A percentile compares a stretch with the other conserved stretches of the same genome.
phyloP scores from a whole-genome alignment of 1,284 basidiomycete species.

The Rhodotorula sp. region DNA sequence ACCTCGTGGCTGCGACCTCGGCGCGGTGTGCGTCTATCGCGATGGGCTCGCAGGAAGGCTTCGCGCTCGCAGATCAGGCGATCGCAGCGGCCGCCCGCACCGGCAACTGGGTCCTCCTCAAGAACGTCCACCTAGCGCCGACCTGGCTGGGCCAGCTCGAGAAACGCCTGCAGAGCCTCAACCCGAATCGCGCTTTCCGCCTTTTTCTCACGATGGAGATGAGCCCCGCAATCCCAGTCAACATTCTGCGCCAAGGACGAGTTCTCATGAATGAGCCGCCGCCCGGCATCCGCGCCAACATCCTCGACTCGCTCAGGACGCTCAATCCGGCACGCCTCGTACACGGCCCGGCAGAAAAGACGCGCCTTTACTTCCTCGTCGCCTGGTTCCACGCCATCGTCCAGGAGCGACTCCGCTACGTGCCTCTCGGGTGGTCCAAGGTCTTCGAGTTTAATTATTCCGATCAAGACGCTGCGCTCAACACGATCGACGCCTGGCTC shows the following conservation, averaged over 20 bases:
- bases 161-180: slow-evolving; percentile 90
- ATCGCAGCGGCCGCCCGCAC: slow-evolving; percentile 84
- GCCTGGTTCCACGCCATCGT: slow-evolving; percentile 98
- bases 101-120: slow-evolving; percentile 89
- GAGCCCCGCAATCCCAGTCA: slow-evolving; percentile 86
- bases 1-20: slow-evolving; percentile 68
- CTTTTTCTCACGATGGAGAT: slow-evolving; percentile 97
- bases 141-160: slow-evolving; percentile 91
- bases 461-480: slow-evolving; percentile 87
- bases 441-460: slow-evolving; percentile 97
- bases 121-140: slow-evolving; percentile 92
- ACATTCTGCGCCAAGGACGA: slow-evolving; percentile 88
- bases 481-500: slow-evolving; percentile 87
- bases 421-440: slow-evolving; percentile 92
- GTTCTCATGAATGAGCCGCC: slow-evolving; percentile 97
- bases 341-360: slow-evolving; percentile 82
- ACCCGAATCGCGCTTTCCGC: slow-evolving; percentile 83
- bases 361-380: slow-evolving; percentile 78
- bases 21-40: slow-evolving; percentile 77
- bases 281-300: slow-evolving; percentile 89
- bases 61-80: slow-evolving; percentile 86
- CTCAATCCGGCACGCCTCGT: slow-evolving; percentile 66
- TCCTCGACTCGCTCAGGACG: slow-evolving; percentile 81
- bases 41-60: slow-evolving; percentile 99
- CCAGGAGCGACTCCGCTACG: slow-evolving; percentile 91